Evolutionary conservation across 1,139 yeast genomes (phyloP).

Genomic region (Pichia sp.): DNA sequence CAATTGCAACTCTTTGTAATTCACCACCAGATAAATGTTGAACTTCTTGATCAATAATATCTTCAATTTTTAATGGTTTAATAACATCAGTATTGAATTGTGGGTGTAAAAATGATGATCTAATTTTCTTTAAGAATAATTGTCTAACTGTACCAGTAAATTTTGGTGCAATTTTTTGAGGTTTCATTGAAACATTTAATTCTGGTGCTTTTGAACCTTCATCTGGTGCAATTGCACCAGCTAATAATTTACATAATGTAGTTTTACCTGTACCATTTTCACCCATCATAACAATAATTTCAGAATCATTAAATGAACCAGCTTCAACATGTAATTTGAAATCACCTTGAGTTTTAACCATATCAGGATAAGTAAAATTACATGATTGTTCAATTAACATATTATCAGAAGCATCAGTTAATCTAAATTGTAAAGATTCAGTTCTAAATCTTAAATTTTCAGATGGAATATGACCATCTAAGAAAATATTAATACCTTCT

Average conservation of each 20-base stretch:
- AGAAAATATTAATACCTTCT: constrained; percentile 96
- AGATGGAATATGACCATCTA: constrained; percentile 96
- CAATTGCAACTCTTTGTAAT: constrained; percentile 98
- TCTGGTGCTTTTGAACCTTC: constrained; percentile 69
- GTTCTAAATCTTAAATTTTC: constrained; percentile 96
- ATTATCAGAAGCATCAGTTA: constrained; percentile 86
- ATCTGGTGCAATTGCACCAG: constrained; percentile 89
- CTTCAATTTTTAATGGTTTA: constrained; percentile 90
- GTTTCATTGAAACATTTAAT: constrained; percentile 92
- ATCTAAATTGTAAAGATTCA: constrained; percentile 88
- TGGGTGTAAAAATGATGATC: constrained; percentile 90
- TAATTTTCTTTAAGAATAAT: constrained; percentile 90
- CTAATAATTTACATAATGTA: constrained; percentile 88
- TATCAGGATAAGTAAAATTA: constrained; percentile 68
- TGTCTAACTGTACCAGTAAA: constrained; percentile 98
- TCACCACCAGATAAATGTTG: constrained; percentile 99
- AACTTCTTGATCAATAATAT: constrained; percentile 94
- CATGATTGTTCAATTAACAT: constrained; percentile 72
- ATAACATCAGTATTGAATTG: constrained; percentile 98
- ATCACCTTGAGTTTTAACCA: constrained; percentile 93
- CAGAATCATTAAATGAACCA: constrained; percentile 94
- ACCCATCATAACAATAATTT: constrained; percentile 98
- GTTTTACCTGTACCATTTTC: constrained; percentile 99
- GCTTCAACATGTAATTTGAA: constrained; percentile 73
- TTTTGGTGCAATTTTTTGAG: constrained; percentile 97